Evolutionary conservation across 164 flowering plant genomes (phyloP).

Genomic region (Berberis vulgaris): DNA sequence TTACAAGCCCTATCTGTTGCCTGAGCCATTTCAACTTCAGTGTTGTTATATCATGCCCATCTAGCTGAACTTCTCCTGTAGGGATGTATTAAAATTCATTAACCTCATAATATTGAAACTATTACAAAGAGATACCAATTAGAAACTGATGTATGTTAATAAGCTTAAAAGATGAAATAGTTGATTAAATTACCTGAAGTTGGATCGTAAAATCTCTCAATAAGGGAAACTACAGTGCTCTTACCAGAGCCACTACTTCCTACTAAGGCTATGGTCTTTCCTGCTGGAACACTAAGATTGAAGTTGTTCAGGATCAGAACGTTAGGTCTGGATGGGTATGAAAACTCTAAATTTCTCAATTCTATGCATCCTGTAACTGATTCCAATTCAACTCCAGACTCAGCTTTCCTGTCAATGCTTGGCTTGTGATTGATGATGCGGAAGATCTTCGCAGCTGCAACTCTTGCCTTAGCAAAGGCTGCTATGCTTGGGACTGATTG

Average conservation of each 20-base stretch:
- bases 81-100: neutral
- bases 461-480: conserved; percentile 88
- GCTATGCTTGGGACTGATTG: conserved; percentile 88
- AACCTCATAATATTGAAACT: neutral
- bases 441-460: conserved; percentile 83
- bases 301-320: conserved; percentile 50
- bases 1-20: conserved; percentile 92
- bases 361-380: conserved; percentile 73
- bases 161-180: neutral
- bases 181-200: conserved; percentile 39
- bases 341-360: conserved; percentile 57
- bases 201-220: conserved; percentile 87
- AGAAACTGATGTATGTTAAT: too few relatives aligned
- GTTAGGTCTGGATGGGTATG: conserved; percentile 77
- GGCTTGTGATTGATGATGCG: conserved; percentile 78
- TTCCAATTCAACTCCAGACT: conserved; percentile 61
- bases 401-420: conserved; percentile 44
- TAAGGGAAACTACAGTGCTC: conserved; percentile 86
- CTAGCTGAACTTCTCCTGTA: conserved; percentile 83
- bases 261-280: conserved; percentile 82
- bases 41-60: conserved; percentile 83
- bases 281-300: conserved; percentile 59
- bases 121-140: too few relatives aligned
- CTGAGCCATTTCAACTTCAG: conserved; percentile 84
- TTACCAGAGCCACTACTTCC: conserved; percentile 96